phyloP scores from a whole-genome alignment of 2,329 filamentous ascomycete species.

The Trichoderma lentiforme region DNA sequence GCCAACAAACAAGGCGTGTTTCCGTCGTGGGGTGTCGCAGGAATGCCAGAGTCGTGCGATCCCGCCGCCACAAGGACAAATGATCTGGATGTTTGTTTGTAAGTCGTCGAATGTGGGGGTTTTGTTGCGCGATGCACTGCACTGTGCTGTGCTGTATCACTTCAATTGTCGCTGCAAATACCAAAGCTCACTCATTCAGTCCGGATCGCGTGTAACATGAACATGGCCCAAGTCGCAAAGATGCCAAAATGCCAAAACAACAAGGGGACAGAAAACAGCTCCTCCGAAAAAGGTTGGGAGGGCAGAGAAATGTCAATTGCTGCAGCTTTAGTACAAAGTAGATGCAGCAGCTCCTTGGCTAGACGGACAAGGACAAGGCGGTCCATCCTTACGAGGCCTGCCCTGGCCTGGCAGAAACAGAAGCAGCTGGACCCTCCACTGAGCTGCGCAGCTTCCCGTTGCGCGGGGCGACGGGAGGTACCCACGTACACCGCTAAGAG shows the following conservation, averaged over 20 bases:
- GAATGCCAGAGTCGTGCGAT: constrained; percentile 4
- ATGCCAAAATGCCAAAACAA: not conserved
- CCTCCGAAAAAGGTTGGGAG: not conserved
- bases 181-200: not conserved
- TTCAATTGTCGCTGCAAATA: not conserved
- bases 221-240: not conserved
- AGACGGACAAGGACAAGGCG: not conserved
- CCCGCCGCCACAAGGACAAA: not conserved
- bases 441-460: constrained; percentile 18
- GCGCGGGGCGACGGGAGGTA: constrained; percentile 23
- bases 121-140: not conserved
- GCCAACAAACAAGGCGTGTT: not conserved
- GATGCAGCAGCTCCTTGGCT: constrained; percentile 5
- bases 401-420: not conserved
- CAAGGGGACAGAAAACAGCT: not conserved
- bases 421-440: not conserved
- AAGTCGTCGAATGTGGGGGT: not conserved
- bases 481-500: constrained; percentile 12
- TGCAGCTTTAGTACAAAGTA: not conserved
- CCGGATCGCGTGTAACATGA: not conserved
- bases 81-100: not conserved
- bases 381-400: not conserved
- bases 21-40: not conserved
- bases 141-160: not conserved
- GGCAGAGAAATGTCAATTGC: not conserved